Evolutionary conservation across 1,284 basidiomycete species (phyloP).

Genomic region (Ustilago vetiveriae): DNA sequence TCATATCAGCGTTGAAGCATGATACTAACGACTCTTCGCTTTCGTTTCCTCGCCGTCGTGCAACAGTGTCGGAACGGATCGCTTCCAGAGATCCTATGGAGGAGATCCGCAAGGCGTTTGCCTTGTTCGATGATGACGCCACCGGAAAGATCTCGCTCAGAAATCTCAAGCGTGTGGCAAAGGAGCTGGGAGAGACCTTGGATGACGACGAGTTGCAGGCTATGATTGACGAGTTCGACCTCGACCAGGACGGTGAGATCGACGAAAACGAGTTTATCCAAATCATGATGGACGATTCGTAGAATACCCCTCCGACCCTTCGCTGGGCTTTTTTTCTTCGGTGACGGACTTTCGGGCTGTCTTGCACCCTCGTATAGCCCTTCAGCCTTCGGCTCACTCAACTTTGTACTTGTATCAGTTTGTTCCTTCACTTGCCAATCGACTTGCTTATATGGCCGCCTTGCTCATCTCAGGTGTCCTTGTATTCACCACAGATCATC

Average conservation of each 20-base stretch:
- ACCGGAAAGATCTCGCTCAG: conserved; percentile 92
- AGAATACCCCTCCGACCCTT: not conserved
- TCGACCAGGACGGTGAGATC: conserved; percentile 98
- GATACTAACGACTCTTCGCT: too few species aligned
- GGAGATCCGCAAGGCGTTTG: conserved; percentile 93
- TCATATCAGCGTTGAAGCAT: too few species aligned
- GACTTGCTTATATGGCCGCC: not conserved
- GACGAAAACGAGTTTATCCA: conserved; percentile 91
- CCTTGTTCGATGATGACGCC: conserved; percentile 94
- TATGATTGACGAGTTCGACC: conserved; percentile 99
- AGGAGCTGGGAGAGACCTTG: conserved; percentile 93
- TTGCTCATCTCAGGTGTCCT: conserved; percentile 1
- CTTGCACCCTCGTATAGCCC: too few species aligned
- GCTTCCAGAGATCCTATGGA: conserved; percentile 93
- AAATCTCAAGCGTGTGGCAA: conserved; percentile 91
- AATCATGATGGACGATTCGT: conserved; percentile 90
- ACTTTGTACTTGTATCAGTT: conserved; percentile 7
- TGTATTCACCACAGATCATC: too few species aligned
- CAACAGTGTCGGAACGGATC: conserved; percentile 89
- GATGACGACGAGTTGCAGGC: conserved; percentile 99
- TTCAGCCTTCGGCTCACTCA: not conserved
- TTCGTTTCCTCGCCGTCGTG: too few species aligned
- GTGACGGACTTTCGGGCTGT: too few species aligned
- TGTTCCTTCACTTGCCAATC: not conserved
- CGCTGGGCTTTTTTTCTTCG: not conserved